Evolutionary conservation across 345 rosid species (phyloP), one percentile per base, ranked within the genome.

Genomic region (Moringa oleifera): DNA sequence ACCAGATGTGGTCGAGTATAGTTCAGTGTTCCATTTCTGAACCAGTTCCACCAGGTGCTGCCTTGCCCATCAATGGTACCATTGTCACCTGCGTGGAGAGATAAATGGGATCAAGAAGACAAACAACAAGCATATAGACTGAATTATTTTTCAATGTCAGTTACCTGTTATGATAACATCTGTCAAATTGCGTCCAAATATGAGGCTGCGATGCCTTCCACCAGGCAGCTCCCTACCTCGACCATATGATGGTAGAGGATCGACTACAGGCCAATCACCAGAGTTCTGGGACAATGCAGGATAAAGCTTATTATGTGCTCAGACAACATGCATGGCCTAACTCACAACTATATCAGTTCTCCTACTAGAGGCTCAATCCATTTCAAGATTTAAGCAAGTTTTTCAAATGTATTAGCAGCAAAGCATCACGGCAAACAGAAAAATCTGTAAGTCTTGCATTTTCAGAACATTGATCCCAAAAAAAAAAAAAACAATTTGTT

Each of bases 21-120:
- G 75, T 90, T 80, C 69, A 94, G 73, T 68, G 85, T 79, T 73
- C 79, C 70, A 61, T 58, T 78, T 69, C 67, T 75, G 70, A 90
- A 94, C 86, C 93, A 80, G 53, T 83, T 74, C 99, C 99, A 90
- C 99, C 97, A 94, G 55, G 75, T 47, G 64, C 81, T 79, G 69
- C 99, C 99, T 83, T 94, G 99, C 53, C 99, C 99, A 73, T 94
- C 93, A 25, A 94, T 73, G 51, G 95, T 86, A 66, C 99, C 99
- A 71, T 90, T 94, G 52, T 88, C 89, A 52, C 99, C 99, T 94
- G 76, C 65, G 58, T 28, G 18, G 47, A 67, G 62, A 64, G 54
- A 68, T 64, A 53, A 47, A 67, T 41, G 33, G 55, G 60, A 59
- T 55, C 55, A 58, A 23, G 25, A 64, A 73, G 50, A 62, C 36